Conservation (phyloP, 805 yeast species). For the Saturnispora ahearnii region DNA sequence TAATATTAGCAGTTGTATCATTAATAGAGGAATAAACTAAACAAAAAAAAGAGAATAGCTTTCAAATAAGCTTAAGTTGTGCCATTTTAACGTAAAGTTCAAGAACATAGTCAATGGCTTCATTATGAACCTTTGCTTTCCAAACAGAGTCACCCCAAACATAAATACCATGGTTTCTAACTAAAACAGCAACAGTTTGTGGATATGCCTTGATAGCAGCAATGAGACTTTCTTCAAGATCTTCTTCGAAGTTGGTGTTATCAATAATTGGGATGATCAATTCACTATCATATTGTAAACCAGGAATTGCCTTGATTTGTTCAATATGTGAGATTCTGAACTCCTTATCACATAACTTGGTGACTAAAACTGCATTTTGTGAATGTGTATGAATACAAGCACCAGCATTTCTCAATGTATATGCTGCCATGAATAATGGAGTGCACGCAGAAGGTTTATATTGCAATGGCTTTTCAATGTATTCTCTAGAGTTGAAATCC, state of each 20-base stretch:
- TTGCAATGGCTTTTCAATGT: conserved; percentile 50
- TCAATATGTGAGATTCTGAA: conserved; percentile 76
- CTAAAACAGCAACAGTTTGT: conserved; percentile 74
- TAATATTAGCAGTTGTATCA: background rate
- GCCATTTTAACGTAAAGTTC: conserved; percentile 82
- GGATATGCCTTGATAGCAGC: conserved; percentile 65
- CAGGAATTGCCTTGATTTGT: conserved; percentile 87
- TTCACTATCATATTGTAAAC: conserved; percentile 59
- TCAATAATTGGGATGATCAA: conserved; percentile 84
- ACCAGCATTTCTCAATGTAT: conserved; percentile 60
- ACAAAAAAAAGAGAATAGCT: background rate
- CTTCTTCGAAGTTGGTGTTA: conserved; percentile 83
- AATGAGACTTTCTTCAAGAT: conserved; percentile 57
- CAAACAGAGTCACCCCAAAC: conserved; percentile 94
- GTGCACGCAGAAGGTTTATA: conserved; percentile 92
- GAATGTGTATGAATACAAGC: conserved; percentile 96
- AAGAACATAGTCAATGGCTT: conserved; percentile 82
- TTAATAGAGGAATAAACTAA: background rate
- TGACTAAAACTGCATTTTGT: conserved; percentile 74
- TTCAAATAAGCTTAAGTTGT: conserved; percentile 21
- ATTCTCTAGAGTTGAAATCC: conserved; percentile 42
- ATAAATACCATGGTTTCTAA: conserved; percentile 87
- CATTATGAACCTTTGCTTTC: conserved; percentile 90
- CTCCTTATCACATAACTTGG: conserved; percentile 59
- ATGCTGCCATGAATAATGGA: conserved; percentile 73